These are phyloP conservation scores for Pulicaria dysenterica DNA, from an alignment of 129 eudicot species.

Conservation along the genomic window DNA sequence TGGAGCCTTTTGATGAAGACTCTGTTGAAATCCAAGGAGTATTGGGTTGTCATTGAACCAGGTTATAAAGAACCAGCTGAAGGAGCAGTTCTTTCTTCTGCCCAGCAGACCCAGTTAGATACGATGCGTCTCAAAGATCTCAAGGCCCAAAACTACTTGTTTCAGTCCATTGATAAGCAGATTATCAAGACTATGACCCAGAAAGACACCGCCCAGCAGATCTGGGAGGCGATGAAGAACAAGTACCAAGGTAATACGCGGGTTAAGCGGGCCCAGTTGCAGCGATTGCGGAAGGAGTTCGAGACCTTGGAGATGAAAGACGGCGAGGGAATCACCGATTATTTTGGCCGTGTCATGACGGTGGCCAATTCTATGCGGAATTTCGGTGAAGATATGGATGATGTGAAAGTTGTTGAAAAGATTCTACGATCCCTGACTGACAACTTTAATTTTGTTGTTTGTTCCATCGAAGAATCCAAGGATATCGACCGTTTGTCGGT, in stretches of 20 bases:
- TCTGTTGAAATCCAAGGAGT: neutral
- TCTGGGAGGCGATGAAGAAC: neutral
- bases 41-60: neutral
- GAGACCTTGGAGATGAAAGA: neutral
- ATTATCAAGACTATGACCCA: neutral
- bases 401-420: neutral
- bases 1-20: no score
- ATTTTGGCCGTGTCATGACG: no score
- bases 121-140: neutral
- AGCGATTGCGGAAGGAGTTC: neutral
- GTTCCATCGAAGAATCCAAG: neutral
- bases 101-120: neutral
- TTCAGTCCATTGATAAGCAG: neutral
- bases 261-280: neutral
- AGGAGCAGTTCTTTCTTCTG: neutral
- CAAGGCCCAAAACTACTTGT: neutral
- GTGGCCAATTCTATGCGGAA: neutral
- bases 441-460: conserved; percentile 1
- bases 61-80: neutral
- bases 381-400: neutral
- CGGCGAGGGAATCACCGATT: neutral
- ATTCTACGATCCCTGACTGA: neutral
- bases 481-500: no score
- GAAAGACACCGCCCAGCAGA: neutral
- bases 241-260: neutral